Evolutionary conservation across 176 grass and related monocot species (phyloP).

Genomic region (Leersia perrieri): DNA sequence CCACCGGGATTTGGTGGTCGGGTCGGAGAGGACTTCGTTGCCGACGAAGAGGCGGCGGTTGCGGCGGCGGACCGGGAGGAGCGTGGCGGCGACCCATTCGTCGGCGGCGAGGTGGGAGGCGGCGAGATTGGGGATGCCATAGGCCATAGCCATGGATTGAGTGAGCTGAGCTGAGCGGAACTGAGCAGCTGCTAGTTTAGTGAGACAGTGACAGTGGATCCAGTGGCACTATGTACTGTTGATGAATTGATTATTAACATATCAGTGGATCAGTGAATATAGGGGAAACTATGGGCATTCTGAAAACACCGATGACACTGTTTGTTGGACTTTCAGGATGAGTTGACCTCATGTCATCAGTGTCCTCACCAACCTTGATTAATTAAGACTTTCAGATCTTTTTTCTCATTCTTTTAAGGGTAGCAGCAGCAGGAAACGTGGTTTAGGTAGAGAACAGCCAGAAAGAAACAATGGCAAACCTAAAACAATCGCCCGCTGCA

Average conservation of each 20-base stretch:
- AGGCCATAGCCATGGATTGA: slow-evolving; percentile 15
- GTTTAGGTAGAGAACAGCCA: not conserved
- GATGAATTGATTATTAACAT: not conserved
- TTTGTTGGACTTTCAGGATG: not conserved
- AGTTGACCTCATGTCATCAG: not conserved
- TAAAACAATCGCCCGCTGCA: not conserved
- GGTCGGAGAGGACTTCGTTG: slow-evolving; percentile 72
- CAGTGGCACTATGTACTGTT: not conserved
- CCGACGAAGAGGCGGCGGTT: slow-evolving; percentile 60
- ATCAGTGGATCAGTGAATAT: no score
- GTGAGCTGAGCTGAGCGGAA: not conserved
- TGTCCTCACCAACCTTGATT: not conserved
- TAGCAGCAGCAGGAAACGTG: not conserved
- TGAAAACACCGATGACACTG: no score
- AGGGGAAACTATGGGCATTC: no score
- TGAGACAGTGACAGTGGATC: not conserved
- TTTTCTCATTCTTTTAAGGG: no score
- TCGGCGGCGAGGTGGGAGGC: slow-evolving; percentile 45
- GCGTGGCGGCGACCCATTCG: slow-evolving; percentile 48
- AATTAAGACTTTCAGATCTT: not conserved
- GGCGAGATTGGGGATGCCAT: slow-evolving; percentile 38
- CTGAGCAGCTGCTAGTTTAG: not conserved
- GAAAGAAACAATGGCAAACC: not conserved
- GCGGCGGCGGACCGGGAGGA: slow-evolving; percentile 44
- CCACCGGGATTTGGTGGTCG: slow-evolving; percentile 41